phyloP scores from a whole-genome alignment of 495 filamentous ascomycete species.

The Xylaria acuta region DNA sequence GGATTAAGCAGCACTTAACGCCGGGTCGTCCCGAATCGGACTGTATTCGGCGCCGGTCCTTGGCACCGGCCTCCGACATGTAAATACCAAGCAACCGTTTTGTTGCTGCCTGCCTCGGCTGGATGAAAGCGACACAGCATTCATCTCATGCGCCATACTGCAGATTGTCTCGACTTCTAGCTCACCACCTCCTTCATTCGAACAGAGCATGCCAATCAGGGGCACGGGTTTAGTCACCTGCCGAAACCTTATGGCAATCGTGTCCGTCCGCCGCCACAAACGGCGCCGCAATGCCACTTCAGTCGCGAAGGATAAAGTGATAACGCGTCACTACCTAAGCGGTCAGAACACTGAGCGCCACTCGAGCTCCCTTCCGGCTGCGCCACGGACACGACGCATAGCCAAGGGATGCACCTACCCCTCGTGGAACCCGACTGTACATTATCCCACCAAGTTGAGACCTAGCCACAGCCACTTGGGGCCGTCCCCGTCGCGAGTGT shows the following conservation, averaged over 20 bases:
- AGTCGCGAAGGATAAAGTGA: background rate
- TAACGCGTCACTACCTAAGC: too few relatives aligned
- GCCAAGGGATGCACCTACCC: conserved; percentile 7
- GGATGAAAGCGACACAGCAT: background rate
- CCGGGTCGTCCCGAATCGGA: background rate
- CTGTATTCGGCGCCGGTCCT: background rate
- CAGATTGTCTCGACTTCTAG: background rate
- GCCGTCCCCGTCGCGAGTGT: background rate
- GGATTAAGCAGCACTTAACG: conserved; percentile 2
- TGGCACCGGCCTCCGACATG: background rate
- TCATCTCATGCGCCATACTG: background rate
- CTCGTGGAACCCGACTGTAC: background rate
- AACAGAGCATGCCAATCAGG: background rate
- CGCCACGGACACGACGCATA: background rate
- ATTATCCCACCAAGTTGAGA: background rate
- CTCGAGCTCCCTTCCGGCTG: background rate
- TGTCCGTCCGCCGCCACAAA: background rate
- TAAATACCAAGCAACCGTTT: background rate
- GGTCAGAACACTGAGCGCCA: background rate
- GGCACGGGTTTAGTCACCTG: background rate
- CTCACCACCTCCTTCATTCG: background rate
- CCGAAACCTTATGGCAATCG: background rate
- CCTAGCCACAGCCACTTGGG: background rate
- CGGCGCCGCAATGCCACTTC: background rate
- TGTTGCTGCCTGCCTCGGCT: background rate